Percentiles rank a stretch among this genome's conserved stretches.
Evolutionary conservation across 306 rosid genomes (phyloP).

Genomic region (Casuarina equisetifolia): DNA sequence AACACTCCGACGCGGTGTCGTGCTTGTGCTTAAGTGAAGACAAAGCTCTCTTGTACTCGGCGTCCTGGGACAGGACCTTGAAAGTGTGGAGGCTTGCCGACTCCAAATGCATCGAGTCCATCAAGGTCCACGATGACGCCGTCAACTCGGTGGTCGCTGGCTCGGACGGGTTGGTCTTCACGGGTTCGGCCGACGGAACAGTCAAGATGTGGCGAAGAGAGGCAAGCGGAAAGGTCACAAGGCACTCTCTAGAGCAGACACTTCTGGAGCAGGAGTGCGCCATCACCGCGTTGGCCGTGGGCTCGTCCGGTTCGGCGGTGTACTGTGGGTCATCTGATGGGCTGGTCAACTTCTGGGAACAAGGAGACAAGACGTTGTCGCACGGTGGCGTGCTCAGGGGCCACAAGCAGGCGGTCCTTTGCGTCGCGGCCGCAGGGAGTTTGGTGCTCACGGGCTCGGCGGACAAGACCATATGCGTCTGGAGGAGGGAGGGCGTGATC

Average conservation of each 20-base stretch:
- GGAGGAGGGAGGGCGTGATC: constrained; percentile 62
- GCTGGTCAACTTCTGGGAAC: constrained; percentile 72
- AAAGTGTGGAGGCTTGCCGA: constrained; percentile 74
- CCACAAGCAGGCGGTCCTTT: constrained; percentile 76
- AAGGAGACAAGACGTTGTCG: constrained; percentile 38
- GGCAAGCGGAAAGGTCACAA: constrained; percentile 37
- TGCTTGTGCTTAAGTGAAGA: constrained; percentile 60
- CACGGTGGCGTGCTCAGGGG: constrained; percentile 83
- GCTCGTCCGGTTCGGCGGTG: constrained; percentile 41
- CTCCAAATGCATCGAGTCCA: constrained; percentile 76
- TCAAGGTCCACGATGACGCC: constrained; percentile 73
- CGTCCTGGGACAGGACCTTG: constrained; percentile 82
- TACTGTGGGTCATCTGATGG: constrained; percentile 92
- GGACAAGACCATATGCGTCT: constrained; percentile 79
- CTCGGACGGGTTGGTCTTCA: constrained; percentile 40
- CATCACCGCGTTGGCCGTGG: constrained; percentile 67
- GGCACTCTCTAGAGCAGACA: constrained; percentile 51
- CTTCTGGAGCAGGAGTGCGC: constrained; percentile 82
- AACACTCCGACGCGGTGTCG: constrained; percentile 84
- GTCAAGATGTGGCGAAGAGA: constrained; percentile 75
- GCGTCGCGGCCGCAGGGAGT: constrained; percentile 58
- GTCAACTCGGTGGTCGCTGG: constrained; percentile 72
- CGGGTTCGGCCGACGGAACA: constrained; percentile 91
- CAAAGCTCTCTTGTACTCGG: constrained; percentile 50
- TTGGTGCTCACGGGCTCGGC: constrained; percentile 80